A percentile compares a stretch with the other conserved stretches of the same genome.
phyloP scores from a whole-genome alignment of 2,329 filamentous ascomycete genomes.

The Aspergillus fructus region DNA sequence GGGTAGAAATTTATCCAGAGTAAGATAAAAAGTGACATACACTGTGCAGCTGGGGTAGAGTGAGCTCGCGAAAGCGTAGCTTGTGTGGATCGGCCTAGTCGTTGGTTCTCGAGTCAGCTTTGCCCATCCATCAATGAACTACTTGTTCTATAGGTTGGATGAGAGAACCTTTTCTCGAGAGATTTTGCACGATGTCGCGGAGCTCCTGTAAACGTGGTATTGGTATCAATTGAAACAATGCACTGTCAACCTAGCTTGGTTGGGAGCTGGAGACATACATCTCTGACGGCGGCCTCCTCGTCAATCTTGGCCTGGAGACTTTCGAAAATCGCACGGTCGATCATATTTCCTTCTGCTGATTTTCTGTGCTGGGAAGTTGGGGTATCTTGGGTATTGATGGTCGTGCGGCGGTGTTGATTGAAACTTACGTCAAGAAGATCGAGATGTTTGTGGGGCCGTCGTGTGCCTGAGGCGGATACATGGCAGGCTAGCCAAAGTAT shows the following conservation, averaged over 20 bases:
- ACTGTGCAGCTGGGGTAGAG: conserved; percentile 69
- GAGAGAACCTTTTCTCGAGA: conserved; percentile 69
- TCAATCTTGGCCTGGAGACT: conserved; percentile 87
- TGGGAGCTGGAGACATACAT: conserved; percentile 50
- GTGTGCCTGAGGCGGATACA: not conserved
- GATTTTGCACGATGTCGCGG: conserved; percentile 73
- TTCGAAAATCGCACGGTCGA: conserved; percentile 82
- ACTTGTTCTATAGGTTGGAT: not conserved
- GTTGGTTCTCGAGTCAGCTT: not conserved
- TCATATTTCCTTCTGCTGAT: conserved; percentile 50
- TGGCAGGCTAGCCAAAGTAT: too few species aligned
- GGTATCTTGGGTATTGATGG: conserved; percentile 1
- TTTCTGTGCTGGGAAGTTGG: conserved; percentile 16
- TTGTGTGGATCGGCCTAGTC: conserved; percentile 68
- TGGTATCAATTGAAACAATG: conserved; percentile 7
- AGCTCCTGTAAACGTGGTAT: conserved; percentile 58
- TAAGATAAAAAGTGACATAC: conserved; percentile 44
- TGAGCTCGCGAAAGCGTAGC: conserved; percentile 86
- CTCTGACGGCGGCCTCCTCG: conserved; percentile 76
- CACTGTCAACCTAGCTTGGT: conserved; percentile 15
- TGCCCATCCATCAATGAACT: not conserved
- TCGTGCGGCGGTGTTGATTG: conserved; percentile 7
- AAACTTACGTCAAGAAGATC: conserved; percentile 20
- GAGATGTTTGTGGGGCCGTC: conserved; percentile 17
- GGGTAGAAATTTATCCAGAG: not conserved